A percentile compares a stretch with the other conserved stretches of the same genome.
Conservation (phyloP, 345 rosid genomes). For the Leavenworthia alabamica region DNA sequence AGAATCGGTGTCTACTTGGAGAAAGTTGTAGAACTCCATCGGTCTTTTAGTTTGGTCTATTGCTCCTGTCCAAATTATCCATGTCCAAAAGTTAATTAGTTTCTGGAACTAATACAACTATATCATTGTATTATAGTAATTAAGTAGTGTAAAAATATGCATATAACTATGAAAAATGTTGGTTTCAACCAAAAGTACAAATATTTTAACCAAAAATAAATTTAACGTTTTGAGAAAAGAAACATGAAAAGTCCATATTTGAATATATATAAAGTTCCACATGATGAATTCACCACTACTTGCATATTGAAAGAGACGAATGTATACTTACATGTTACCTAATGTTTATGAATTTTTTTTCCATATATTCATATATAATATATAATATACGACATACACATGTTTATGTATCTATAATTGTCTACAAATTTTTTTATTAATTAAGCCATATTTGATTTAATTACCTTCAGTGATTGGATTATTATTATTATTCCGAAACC, state of each 20-base stretch:
- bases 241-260: neutral
- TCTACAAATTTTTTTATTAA: no score
- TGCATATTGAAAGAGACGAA: neutral
- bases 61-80: constrained; percentile 1
- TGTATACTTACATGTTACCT: neutral
- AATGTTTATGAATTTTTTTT: neutral
- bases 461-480: constrained; percentile 16
- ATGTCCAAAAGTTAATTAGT: neutral
- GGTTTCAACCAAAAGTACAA: neutral
- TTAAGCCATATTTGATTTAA: neutral
- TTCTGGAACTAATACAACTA: neutral
- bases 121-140: neutral
- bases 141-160: constrained; percentile 1
- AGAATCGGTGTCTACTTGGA: constrained; percentile 59
- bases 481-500: neutral
- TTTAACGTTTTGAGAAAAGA: neutral
- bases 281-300: neutral
- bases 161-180: neutral
- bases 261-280: no score
- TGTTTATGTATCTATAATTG: neutral
- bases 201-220: neutral
- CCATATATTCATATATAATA: neutral
- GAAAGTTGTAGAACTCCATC: constrained; percentile 63
- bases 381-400: neutral
- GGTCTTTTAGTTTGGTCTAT: constrained; percentile 20